Evolutionary conservation across 495 filamentous ascomycete species (phyloP), one percentile per base, ranked within the genome.

Genomic region (Astrocystis sublimbata): DNA sequence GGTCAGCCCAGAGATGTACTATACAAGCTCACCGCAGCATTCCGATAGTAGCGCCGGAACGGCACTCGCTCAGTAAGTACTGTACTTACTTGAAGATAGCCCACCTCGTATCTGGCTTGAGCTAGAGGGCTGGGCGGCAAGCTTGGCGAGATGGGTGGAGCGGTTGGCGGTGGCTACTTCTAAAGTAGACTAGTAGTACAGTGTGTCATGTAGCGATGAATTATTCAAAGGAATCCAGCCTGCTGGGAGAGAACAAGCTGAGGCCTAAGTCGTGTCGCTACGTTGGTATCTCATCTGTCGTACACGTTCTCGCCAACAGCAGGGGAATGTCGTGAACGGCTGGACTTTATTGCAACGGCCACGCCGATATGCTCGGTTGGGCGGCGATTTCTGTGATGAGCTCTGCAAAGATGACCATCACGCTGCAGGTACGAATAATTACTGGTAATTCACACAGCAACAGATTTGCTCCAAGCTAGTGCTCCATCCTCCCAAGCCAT

Each of bases 91-190:
- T 15, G 6, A 2, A 28, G 8, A 26, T 30, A 31, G 35, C 6
- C 45, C 43, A 60, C 58, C 58, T 60, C 58, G 58, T 60, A 60
- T 60, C 46, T 33, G n/a, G 42, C 23, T 15, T 19, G 30, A 49
- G 56, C 42, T 36, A 58, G 30, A 47, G 21, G 24, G 21, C 41
- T 60, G 3, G 57, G 57, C 57, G 45, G 38, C 30, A 4, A 50
- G 8, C 57, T 60, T 60, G 57, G 28, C 56, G 42, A 28, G 56
- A 59, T 50, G 56, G 21, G 40, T 57, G 33, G 33, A 41, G n/a
- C 31, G 43, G 43, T 49, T 50, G 17, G 33, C 43, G 57, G 57
- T 60, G 57, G 57, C 57, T 46, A 36, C 54, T n/a, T 17, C 54
- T 24, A 17, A 38, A 31, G 38, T 58, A 40, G 51, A 24, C 30